These are phyloP conservation scores for Botrytis squamosa DNA, from an alignment of 2,329 filamentous ascomycete species.

Conservation along the genomic window DNA sequence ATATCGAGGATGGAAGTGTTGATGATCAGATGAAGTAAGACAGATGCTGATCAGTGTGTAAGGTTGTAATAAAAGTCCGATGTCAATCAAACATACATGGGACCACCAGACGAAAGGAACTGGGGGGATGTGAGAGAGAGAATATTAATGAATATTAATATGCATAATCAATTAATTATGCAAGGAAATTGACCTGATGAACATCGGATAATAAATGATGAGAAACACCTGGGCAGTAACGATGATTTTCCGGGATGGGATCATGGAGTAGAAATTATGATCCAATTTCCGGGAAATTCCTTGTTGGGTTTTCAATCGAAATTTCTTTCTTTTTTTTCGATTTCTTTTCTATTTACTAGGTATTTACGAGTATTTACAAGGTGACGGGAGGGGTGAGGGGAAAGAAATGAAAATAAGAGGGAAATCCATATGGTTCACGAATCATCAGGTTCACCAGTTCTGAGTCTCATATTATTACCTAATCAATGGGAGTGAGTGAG, in stretches of 20 bases:
- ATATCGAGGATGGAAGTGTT: neutral
- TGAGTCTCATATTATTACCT: neutral
- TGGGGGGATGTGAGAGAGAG: neutral
- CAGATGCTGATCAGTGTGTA: neutral
- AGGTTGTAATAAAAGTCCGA: neutral
- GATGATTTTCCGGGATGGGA: neutral
- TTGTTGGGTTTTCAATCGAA: neutral
- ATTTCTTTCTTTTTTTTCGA: neutral
- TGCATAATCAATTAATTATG: neutral
- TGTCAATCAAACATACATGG: neutral
- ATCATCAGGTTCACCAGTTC: no score
- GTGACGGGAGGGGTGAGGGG: neutral
- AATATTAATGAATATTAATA: neutral
- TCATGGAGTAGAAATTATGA: neutral
- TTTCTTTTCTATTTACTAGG: no score
- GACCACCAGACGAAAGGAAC: neutral
- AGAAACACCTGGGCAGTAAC: neutral
- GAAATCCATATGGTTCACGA: no score
- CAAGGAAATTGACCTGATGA: neutral
- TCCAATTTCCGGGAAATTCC: neutral
- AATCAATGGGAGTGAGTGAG: neutral
- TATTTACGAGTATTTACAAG: no score
- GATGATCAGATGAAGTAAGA: neutral
- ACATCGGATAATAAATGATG: neutral
- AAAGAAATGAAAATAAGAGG: no score